Base-by-base conservation (phyloP, 805 yeast species). In the Pichia eremophila region DNA sequence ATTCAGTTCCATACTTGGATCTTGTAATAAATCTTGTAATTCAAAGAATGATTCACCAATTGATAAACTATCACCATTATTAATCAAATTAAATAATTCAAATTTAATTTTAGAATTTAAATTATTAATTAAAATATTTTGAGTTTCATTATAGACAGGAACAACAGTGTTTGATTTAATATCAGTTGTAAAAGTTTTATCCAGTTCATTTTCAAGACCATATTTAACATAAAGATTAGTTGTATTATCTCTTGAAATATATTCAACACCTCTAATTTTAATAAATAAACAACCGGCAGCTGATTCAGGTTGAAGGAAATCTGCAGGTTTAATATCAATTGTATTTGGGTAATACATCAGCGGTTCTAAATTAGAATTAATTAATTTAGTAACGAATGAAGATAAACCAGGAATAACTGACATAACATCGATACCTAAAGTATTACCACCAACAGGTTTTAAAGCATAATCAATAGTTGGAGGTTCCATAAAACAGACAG, bases 381-480 rank as follows among this genome's bases (percentile, higher is more conserved):
- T 78, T 62, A 82, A 71, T 22, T 75, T 72, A 52, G 81, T 84
- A 46, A 85, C 89, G 58, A 85, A 80, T 3, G 79, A 70, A 25
- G 86, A 74, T 59, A 85, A 75, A 52, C 93, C 93, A 5, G 95
- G 95, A 53, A 85, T 74, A 56, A 85, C 73, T 3, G 90, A 80
- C 95, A 85, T 85, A 55, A 85, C 77, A 67, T 85, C 95, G 40
- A 85, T 60, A 51, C 95, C 95, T 51, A 85, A 73, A n/a, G 90
- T 81, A 61, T 85, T 91, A 67, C 95, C 93, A 62, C 93, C 93
- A 46, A 85, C 83, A 10, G 95, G 95, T 61, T 85, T 85, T 70
- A 85, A 75, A 19, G 80, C 83, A 62, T 84, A 85, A 60, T 83
- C 90, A 59, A 85, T 83, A 31, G 74, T 71, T 37, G 93, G 93